A percentile compares a stretch with the other conserved stretches of the same genome.
phyloP scores from a whole-genome alignment of 177 flowering plant genomes.

The Telopea speciosissima region DNA sequence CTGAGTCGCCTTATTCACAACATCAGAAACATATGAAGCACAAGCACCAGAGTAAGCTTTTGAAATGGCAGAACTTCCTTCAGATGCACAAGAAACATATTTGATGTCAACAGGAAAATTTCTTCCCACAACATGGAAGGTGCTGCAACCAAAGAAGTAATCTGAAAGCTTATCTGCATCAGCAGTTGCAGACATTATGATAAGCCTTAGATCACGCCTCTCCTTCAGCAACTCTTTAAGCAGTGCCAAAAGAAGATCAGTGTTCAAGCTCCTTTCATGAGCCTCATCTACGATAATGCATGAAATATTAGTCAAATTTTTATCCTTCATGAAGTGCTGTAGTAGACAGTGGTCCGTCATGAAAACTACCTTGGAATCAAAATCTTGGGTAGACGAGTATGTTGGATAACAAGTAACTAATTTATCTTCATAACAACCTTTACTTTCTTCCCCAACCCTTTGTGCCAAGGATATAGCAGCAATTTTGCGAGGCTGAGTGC shows the following conservation, averaged over 20 bases:
- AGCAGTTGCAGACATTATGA: conserved; percentile 98
- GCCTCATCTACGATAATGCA: conserved; percentile 92
- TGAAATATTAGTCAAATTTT: conserved; percentile 52
- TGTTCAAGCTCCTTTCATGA: conserved; percentile 95
- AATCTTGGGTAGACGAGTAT: conserved; percentile 44
- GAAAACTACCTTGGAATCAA: conserved; percentile 50
- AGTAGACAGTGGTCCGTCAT: conserved; percentile 88
- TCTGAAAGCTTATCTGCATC: conserved; percentile 74
- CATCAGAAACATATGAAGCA: conserved; percentile 63
- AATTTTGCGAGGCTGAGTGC: conserved; percentile 96
- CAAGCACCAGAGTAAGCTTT: conserved; percentile 13
- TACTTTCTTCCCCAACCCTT: conserved; percentile 73
- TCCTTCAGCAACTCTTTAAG: conserved; percentile 49
- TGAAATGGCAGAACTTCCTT: conserved; percentile 17
- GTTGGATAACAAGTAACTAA: conserved; percentile 45
- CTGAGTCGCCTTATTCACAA: conserved; percentile 48
- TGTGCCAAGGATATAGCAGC: conserved; percentile 76
- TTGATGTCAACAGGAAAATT: conserved; percentile 76
- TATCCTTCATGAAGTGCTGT: conserved; percentile 77
- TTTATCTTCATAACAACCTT: conserved; percentile 57
- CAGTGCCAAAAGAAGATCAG: conserved; percentile 83
- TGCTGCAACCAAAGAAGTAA: conserved; percentile 66
- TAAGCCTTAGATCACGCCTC: conserved; percentile 63
- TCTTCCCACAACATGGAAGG: conserved; percentile 65
- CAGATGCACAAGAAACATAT: conserved; percentile 41